Evolutionary conservation across 176 grass and related monocot genomes (phyloP).

Genomic region (Echinochloa phyllopogon): DNA sequence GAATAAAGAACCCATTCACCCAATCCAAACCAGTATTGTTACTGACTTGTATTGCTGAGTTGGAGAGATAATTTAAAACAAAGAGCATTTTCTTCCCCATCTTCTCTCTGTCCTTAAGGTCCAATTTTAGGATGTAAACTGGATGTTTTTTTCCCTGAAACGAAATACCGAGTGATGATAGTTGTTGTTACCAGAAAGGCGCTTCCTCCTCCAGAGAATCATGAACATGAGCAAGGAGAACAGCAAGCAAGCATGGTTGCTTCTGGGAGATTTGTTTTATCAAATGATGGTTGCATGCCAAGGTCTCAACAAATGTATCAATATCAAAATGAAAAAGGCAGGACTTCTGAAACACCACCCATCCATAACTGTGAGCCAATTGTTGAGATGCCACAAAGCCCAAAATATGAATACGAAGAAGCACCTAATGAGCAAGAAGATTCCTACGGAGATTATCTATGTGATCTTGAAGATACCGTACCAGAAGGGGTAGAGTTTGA

Average conservation of each 20-base stretch:
- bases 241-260: slow-evolving; percentile 31
- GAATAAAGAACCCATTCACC: neutral
- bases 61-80: neutral
- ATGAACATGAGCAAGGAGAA: slow-evolving; percentile 29
- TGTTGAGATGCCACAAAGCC: slow-evolving; percentile 58
- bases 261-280: slow-evolving; percentile 29
- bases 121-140: slow-evolving; percentile 2
- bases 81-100: neutral
- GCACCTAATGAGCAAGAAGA: slow-evolving; percentile 30
- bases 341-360: slow-evolving; percentile 29
- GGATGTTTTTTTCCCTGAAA: neutral
- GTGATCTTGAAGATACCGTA: slow-evolving; percentile 57
- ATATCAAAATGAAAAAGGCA: slow-evolving; percentile 34
- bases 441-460: slow-evolving; percentile 35
- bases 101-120: neutral
- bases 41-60: neutral
- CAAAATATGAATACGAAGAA: slow-evolving; percentile 46
- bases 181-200: slow-evolving; percentile 43
- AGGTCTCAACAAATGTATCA: slow-evolving; percentile 29
- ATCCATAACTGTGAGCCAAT: slow-evolving; percentile 44
- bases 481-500: slow-evolving; percentile 40
- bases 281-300: slow-evolving; percentile 25
- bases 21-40: slow-evolving; percentile 14
- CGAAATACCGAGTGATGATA: slow-evolving; percentile 28
- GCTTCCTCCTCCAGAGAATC: slow-evolving; percentile 40